phyloP scores from a whole-genome alignment of 2,329 filamentous ascomycete genomes.

The Penicillium sp. region DNA sequence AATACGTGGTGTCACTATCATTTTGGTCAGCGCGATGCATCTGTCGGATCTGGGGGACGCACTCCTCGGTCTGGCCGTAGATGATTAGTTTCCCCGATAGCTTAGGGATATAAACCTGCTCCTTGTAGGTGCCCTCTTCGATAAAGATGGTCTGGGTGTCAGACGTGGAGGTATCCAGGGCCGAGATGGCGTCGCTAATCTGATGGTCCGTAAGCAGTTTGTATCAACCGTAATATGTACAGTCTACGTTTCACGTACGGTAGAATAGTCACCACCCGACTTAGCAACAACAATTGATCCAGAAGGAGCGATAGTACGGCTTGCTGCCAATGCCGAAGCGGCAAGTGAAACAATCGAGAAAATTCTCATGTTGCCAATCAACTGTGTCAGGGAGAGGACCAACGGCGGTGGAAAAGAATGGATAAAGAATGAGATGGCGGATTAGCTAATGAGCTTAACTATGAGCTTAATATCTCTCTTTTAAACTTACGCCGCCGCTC shows the following conservation, averaged over 20 bases:
- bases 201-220: neutral
- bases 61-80: constrained; percentile 57
- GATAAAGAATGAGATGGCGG: neutral
- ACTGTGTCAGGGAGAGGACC: neutral
- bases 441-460: neutral
- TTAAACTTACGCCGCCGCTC: neutral
- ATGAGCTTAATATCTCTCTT: neutral
- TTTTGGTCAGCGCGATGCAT: constrained; percentile 29
- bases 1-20: constrained; percentile 42
- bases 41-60: constrained; percentile 20
- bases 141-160: constrained; percentile 62
- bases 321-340: constrained; percentile 19
- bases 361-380: constrained; percentile 7
- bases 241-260: constrained; percentile 6
- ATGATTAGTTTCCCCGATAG: constrained; percentile 53
- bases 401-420: neutral
- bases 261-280: constrained; percentile 23
- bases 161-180: constrained; percentile 54
- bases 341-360: constrained; percentile 13
- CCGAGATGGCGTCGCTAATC: constrained; percentile 52
- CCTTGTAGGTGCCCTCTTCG: constrained; percentile 58
- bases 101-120: constrained; percentile 57
- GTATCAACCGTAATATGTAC: neutral
- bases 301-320: constrained; percentile 23
- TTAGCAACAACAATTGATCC: constrained; percentile 26